Base-by-base conservation (phyloP, 2,329 filamentous ascomycete genomes). In the Fusarium sororula region DNA sequence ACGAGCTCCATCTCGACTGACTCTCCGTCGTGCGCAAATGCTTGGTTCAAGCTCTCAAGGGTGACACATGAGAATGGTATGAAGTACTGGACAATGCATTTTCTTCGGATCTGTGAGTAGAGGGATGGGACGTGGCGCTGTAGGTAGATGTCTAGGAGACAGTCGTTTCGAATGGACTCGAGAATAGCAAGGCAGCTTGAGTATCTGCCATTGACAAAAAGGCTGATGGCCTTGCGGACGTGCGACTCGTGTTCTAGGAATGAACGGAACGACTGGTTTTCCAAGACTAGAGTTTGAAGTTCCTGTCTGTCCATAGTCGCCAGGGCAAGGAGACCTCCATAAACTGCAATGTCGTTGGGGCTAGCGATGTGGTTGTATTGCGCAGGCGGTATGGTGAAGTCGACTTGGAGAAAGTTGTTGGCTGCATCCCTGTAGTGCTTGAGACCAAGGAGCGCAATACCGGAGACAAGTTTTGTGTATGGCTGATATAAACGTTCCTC, bases 231-330 rank as follows among this genome's bases (percentile, higher is more conserved):
- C 66, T 95, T 95, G 73, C 96, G 93, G 71, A 99, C 93, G 79
- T 98, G 96, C 7, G 96, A 95, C 82, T 98, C 96, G 2, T 97
- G 88, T 81, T 98, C 96, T 20, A 99, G 89, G 80, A 96, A 98
- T 51, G 89, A 90, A 59, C 96, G 92, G 85, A 99, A 99, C 17
- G 88, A 86, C 39, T 86, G 85, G 79, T 94, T 97, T 42, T 96
- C 94, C 1, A 99, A 89, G 6, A 98, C 94, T 12, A 87, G 86
- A 11, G 83, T 85, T 81, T 96, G 93, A 28, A 99, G 87, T 70
- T 94, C 91, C 13, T 87, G 85, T 54, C 96, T 90, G 68, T 93
- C 89, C 93, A 98, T 97, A 5, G 94, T 95, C 32, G 96, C 96
- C 30, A 99, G 89, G 11, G 96, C 94, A 74, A 96, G 92, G 30